Percentiles rank a stretch among this genome's conserved stretches.
Conservation (phyloP, 1,284 basidiomycete genomes). For the Apiotrichum laibachii region DNA sequence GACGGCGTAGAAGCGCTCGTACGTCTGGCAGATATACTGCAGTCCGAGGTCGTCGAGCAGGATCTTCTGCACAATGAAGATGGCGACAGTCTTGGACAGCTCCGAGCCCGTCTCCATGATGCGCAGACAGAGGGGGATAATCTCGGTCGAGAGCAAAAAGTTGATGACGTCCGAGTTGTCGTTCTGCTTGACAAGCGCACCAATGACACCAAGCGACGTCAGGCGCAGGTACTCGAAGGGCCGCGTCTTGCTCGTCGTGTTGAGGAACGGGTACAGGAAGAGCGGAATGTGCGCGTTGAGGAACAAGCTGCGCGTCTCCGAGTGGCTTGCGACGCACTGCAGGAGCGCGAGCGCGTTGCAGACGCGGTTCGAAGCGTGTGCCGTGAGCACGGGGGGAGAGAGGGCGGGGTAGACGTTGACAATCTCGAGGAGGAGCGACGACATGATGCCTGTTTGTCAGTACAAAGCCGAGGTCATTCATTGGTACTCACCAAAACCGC, state of each 20-base stretch:
- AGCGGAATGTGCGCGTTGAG: slow-evolving; percentile 95
- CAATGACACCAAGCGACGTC: slow-evolving; percentile 96
- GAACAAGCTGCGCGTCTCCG: slow-evolving; percentile 88
- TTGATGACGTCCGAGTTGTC: slow-evolving; percentile 99
- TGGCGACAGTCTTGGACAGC: slow-evolving; percentile 98
- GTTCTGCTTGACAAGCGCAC: slow-evolving; percentile 99
- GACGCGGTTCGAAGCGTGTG: slow-evolving; percentile 97
- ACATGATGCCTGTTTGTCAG: slow-evolving; percentile 79
- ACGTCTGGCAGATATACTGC: slow-evolving; percentile 99
- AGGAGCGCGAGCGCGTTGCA: slow-evolving; percentile 97
- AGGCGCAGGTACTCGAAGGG: slow-evolving; percentile 98
- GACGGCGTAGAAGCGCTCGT: slow-evolving; percentile 98
- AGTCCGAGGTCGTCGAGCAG: slow-evolving; percentile 95
- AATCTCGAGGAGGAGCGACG: slow-evolving; percentile 95
- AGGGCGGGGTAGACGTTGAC: slow-evolving; percentile 97
- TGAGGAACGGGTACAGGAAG: slow-evolving; percentile 98
- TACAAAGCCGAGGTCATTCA: background rate
- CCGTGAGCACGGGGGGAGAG: slow-evolving; percentile 92
- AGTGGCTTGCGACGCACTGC: slow-evolving; percentile 95
- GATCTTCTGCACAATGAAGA: slow-evolving; percentile 99
- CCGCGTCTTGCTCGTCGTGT: slow-evolving; percentile 97
- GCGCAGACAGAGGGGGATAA: slow-evolving; percentile 96
- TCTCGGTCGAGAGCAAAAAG: slow-evolving; percentile 98
- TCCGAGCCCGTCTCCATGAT: slow-evolving; percentile 99
- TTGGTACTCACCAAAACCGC: slow-evolving; percentile 83